Evolutionary conservation across 2,329 filamentous ascomycete species (phyloP).

Genomic region (Tricladium varicosporioides): DNA sequence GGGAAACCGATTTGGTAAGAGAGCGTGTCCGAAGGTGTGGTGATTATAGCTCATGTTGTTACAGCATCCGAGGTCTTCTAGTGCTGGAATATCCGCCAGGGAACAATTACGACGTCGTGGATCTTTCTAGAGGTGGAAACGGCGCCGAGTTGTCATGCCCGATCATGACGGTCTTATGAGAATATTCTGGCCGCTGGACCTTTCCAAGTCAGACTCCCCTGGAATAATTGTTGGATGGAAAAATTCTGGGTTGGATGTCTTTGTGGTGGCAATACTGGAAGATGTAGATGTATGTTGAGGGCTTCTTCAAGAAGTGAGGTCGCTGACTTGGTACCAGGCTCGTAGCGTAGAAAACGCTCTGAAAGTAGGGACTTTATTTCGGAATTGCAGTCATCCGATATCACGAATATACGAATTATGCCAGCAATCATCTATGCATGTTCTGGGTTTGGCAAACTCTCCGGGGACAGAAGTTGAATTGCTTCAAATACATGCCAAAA

Average conservation of each 20-base stretch:
- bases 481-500: conserved; percentile 65
- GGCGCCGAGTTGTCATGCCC: conserved; percentile 53
- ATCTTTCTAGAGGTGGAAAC: conserved; percentile 67
- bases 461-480: conserved; percentile 57
- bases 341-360: conserved; percentile 85
- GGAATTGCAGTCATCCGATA: conserved; percentile 77
- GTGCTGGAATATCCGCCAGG: conserved; percentile 83
- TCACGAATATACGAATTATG: conserved; percentile 81
- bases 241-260: conserved; percentile 86
- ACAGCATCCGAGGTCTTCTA: conserved; percentile 78
- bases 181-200: conserved; percentile 96
- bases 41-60: conserved; percentile 25
- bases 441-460: conserved; percentile 79
- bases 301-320: conserved; percentile 6
- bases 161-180: conserved; percentile 88
- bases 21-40: conserved; percentile 19
- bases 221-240: conserved; percentile 94
- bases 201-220: conserved; percentile 65
- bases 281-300: conserved; percentile 74
- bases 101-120: conserved; percentile 93
- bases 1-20: conserved; percentile 75
- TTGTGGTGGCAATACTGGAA: conserved; percentile 85
- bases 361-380: conserved; percentile 77
- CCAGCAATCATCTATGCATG: conserved; percentile 77
- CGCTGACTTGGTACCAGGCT: conserved; percentile 29